These are phyloP conservation scores for Trichoderma sp. DNA, from an alignment of 2,329 filamentous ascomycete species.

Conservation along the genomic window DNA sequence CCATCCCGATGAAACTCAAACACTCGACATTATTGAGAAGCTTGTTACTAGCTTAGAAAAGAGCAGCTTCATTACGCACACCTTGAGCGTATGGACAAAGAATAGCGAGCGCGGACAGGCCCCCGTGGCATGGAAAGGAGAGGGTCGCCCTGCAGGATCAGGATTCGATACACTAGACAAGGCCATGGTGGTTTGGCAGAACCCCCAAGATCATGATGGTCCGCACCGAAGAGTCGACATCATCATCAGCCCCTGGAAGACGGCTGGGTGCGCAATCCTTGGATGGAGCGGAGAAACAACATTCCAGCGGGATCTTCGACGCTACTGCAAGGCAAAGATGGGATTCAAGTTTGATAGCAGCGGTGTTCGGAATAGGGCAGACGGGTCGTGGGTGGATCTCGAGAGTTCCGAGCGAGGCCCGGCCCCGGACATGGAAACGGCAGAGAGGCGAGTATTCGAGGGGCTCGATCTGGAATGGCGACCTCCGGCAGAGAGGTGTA, in stretches of 20 bases:
- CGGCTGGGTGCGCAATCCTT: slow-evolving; percentile 80
- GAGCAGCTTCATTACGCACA: slow-evolving; percentile 74
- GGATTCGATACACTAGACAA: slow-evolving; percentile 91
- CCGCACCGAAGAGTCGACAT: slow-evolving; percentile 85
- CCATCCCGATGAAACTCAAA: slow-evolving; percentile 69
- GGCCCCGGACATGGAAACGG: slow-evolving; percentile 65
- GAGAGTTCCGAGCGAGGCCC: slow-evolving; percentile 50
- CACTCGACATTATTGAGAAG: slow-evolving; percentile 67
- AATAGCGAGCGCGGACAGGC: slow-evolving; percentile 71
- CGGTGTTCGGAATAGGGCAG: slow-evolving; percentile 67
- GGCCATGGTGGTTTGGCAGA: slow-evolving; percentile 87
- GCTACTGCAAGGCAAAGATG: slow-evolving; percentile 71
- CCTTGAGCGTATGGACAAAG: slow-evolving; percentile 65
- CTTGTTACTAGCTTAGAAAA: slow-evolving; percentile 70
- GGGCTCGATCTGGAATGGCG: slow-evolving; percentile 69
- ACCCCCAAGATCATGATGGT: slow-evolving; percentile 18
- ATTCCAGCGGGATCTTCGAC: slow-evolving; percentile 80
- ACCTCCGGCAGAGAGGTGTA: slow-evolving; percentile 65
- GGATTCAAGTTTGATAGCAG: slow-evolving; percentile 88
- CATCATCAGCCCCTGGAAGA: slow-evolving; percentile 84
- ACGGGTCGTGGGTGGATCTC: slow-evolving; percentile 70
- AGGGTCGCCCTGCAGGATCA: slow-evolving; percentile 37
- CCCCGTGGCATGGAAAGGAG: slow-evolving; percentile 53
- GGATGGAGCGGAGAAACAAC: slow-evolving; percentile 90
- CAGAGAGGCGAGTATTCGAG: slow-evolving; percentile 78